A percentile compares a stretch with the other conserved stretches of the same genome.
These are phyloP conservation scores for Lipomyces lipofer DNA, from an alignment of 805 yeast genomes.

Conservation along the genomic window DNA sequence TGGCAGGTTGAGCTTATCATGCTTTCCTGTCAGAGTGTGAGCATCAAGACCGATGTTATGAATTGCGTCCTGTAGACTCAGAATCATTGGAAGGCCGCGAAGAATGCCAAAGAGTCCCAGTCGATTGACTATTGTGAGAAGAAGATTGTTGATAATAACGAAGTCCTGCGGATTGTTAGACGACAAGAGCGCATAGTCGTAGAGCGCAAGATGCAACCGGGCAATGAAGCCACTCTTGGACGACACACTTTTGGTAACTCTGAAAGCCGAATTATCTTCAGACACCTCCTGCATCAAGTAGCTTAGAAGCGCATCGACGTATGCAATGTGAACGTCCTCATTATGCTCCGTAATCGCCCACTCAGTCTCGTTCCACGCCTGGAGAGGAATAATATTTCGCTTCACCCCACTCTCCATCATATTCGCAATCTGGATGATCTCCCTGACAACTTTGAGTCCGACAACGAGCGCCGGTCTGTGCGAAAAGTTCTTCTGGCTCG, in stretches of 20 bases:
- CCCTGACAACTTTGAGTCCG: slow-evolving; percentile 18
- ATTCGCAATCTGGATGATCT: slow-evolving; percentile 25
- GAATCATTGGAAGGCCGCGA: slow-evolving; percentile 27
- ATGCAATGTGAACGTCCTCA: slow-evolving; percentile 14
- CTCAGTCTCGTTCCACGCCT: slow-evolving; percentile 24
- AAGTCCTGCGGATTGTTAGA: slow-evolving; percentile 31
- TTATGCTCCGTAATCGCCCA: slow-evolving; percentile 19
- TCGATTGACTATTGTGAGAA: slow-evolving; percentile 10
- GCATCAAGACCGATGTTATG: not conserved
- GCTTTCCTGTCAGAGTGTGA: not conserved
- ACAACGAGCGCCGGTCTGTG: slow-evolving; percentile 10
- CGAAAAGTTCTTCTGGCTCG: not conserved
- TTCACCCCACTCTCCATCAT: slow-evolving; percentile 22
- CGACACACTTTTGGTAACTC: not conserved
- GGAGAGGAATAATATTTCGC: slow-evolving; percentile 22
- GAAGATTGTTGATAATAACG: slow-evolving; percentile 17
- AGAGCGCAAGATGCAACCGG: slow-evolving; percentile 14
- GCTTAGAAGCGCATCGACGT: slow-evolving; percentile 21
- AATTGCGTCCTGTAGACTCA: slow-evolving; percentile 21
- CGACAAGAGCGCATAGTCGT: slow-evolving; percentile 11
- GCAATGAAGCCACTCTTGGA: slow-evolving; percentile 17
- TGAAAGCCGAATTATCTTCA: not conserved
- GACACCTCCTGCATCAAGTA: slow-evolving; percentile 16
- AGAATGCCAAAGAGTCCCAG: slow-evolving; percentile 19
- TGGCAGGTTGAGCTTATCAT: not conserved